Percentiles rank a stretch among this genome's conserved stretches.
Evolutionary conservation across 2,329 filamentous ascomycete genomes (phyloP).

Genomic region (Cladosporium sp.): DNA sequence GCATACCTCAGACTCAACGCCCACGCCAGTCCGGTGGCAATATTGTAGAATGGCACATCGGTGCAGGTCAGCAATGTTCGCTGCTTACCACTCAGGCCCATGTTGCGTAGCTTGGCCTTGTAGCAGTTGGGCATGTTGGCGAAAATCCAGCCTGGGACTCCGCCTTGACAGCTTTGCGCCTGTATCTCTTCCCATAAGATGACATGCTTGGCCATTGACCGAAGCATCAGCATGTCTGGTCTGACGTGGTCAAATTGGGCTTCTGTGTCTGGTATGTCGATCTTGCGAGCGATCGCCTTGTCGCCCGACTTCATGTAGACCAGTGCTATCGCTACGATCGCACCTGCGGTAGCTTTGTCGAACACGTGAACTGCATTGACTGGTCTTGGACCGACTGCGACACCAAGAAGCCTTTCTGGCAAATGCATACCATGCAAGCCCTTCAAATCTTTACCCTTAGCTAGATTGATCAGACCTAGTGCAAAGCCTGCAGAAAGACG

Average conservation of each 20-base stretch:
- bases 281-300: conserved; percentile 77
- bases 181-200: conserved; percentile 88
- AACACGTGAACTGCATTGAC: conserved; percentile 89
- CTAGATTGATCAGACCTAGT: conserved; percentile 89
- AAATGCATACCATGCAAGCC: conserved; percentile 92
- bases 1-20: conserved; percentile 47
- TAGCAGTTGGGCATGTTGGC: conserved; percentile 69
- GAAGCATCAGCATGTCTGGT: conserved; percentile 84
- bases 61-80: conserved; percentile 59
- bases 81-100: conserved; percentile 37
- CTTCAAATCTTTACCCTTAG: conserved; percentile 80
- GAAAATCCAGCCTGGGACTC: conserved; percentile 64
- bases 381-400: conserved; percentile 85
- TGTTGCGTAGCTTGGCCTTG: conserved; percentile 49
- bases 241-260: conserved; percentile 94
- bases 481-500: conserved; percentile 90
- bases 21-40: conserved; percentile 84
- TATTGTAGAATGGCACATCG: conserved; percentile 90
- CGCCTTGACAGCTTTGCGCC: conserved; percentile 36
- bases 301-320: conserved; percentile 98
- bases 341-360: conserved; percentile 89
- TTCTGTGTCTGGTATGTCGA: conserved; percentile 85
- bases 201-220: conserved; percentile 82
- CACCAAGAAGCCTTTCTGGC: conserved; percentile 77
- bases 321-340: conserved; percentile 81